These are phyloP conservation scores for Xanthoparmelia taractica DNA, from an alignment of 495 filamentous ascomycete species.

Conservation along the genomic window DNA sequence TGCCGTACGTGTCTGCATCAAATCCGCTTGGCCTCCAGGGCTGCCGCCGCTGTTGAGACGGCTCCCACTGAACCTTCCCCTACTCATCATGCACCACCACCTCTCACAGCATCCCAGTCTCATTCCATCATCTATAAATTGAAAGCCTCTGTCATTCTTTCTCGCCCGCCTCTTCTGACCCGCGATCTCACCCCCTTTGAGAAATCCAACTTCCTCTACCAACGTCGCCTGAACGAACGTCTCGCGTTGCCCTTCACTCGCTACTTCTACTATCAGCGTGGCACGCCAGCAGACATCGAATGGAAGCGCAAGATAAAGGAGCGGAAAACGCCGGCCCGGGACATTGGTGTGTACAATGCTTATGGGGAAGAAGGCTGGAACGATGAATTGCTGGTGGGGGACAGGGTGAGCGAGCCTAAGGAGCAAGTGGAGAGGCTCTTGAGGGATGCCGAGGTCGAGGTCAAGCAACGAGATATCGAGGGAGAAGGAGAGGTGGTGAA, in stretches of 20 bases:
- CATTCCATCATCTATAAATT: constrained; percentile 50
- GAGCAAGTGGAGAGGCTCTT: constrained; percentile 59
- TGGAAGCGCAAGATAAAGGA: constrained; percentile 81
- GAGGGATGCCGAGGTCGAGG: constrained; percentile 65
- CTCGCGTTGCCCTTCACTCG: constrained; percentile 79
- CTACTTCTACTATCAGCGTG: constrained; percentile 93
- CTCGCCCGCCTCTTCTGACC: constrained; percentile 80
- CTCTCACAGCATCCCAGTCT: constrained; percentile 25
- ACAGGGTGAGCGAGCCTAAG: constrained; percentile 50
- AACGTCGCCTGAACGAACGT: constrained; percentile 92
- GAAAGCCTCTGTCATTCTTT: constrained; percentile 75
- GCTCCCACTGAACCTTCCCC: constrained; percentile 28
- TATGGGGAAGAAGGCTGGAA: constrained; percentile 79
- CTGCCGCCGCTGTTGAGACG: constrained; percentile 28
- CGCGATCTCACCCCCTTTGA: constrained; percentile 80
- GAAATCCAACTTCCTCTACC: constrained; percentile 89
- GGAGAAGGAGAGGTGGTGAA: constrained; percentile 52
- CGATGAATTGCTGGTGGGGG: constrained; percentile 78
- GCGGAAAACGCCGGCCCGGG: constrained; percentile 65
- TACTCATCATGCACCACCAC: constrained; percentile 20
- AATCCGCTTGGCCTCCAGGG: constrained; percentile 40
- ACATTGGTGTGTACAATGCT: constrained; percentile 79
- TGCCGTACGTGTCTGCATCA: constrained; percentile 47
- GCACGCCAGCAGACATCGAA: constrained; percentile 73
- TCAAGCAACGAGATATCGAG: constrained; percentile 54